phyloP scores from a whole-genome alignment of 371 early-diverging fungal genomes.

The Apophysomyces variabilis region DNA sequence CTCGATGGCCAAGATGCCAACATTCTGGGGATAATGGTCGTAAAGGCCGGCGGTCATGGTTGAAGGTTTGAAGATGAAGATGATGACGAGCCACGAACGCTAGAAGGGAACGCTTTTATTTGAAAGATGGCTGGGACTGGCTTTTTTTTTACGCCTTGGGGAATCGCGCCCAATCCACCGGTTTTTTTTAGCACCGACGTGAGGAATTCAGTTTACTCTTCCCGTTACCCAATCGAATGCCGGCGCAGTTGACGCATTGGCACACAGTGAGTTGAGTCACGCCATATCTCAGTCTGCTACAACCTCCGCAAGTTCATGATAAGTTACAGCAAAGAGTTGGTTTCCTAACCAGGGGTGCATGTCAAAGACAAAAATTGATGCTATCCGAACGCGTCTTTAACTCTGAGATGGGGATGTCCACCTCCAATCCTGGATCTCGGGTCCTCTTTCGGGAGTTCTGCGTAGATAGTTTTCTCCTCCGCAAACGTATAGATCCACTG shows the following conservation, averaged over 20 bases:
- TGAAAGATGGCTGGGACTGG: constrained; percentile 7
- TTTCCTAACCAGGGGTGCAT: constrained; percentile 8
- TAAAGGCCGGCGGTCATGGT: constrained; percentile 39
- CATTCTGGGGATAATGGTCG: constrained; percentile 72
- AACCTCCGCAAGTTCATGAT: not conserved
- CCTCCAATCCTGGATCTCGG: not conserved
- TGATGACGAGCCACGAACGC: not conserved
- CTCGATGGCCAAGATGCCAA: constrained; percentile 93
- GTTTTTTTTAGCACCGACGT: constrained; percentile 8
- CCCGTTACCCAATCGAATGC: constrained; percentile 8
- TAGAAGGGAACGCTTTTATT: constrained; percentile 7
- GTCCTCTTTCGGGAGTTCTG: no score
- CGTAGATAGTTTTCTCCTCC: no score
- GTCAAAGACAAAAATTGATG: not conserved
- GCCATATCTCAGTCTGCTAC: constrained; percentile 4
- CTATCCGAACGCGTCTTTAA: not conserved
- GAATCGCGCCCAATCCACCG: constrained; percentile 8
- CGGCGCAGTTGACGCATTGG: constrained; percentile 10
- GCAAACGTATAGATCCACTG: no score
- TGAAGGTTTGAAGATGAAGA: not conserved
- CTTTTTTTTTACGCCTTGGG: not conserved
- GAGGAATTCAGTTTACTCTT: constrained; percentile 8
- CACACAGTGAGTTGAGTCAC: constrained; percentile 1
- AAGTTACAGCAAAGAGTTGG: not conserved
- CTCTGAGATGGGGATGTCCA: not conserved